Evolutionary conservation across 495 filamentous ascomycete species (phyloP).

Genomic region (Clohesyomyces aquaticus): DNA sequence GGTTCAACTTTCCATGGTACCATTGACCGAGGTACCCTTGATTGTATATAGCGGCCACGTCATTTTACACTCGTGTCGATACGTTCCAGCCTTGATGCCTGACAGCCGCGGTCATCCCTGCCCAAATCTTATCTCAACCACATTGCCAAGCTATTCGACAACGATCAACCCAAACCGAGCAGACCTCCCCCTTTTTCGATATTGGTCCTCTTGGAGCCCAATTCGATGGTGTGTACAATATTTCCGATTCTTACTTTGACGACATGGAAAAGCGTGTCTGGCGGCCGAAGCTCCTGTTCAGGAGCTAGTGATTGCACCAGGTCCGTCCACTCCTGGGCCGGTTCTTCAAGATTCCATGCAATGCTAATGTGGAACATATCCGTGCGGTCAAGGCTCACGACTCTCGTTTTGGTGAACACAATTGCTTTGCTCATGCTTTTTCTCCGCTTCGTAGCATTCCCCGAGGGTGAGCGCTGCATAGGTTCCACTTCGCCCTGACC

Average conservation of each 20-base stretch:
- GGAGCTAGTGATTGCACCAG: conserved; percentile 19
- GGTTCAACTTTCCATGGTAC: too few relatives aligned
- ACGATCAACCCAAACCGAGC: conserved; percentile 14
- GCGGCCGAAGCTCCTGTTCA: conserved; percentile 38
- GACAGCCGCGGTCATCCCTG: not conserved
- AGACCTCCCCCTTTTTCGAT: not conserved
- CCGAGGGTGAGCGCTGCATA: conserved; percentile 6
- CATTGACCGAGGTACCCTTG: too few relatives aligned
- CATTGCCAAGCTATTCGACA: not conserved
- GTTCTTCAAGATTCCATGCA: conserved; percentile 62
- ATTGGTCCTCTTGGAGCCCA: not conserved
- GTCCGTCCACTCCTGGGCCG: conserved; percentile 19
- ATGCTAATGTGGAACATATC: conserved; percentile 78
- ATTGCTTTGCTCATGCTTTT: conserved; percentile 1
- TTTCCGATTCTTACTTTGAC: conserved; percentile 83
- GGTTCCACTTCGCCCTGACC: conserved; percentile 28
- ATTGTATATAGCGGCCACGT: too few relatives aligned
- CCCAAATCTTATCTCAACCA: not conserved
- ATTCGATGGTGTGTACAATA: conserved; percentile 50
- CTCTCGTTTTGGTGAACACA: not conserved
- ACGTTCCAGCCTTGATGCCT: not conserved
- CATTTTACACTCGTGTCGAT: not conserved
- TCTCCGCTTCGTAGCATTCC: conserved; percentile 15
- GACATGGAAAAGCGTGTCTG: conserved; percentile 46
- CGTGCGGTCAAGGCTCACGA: conserved; percentile 46